A percentile compares a stretch with the other conserved stretches of the same genome.
Evolutionary conservation across 306 rosid species (phyloP).

Genomic region (Medicago lupulina): DNA sequence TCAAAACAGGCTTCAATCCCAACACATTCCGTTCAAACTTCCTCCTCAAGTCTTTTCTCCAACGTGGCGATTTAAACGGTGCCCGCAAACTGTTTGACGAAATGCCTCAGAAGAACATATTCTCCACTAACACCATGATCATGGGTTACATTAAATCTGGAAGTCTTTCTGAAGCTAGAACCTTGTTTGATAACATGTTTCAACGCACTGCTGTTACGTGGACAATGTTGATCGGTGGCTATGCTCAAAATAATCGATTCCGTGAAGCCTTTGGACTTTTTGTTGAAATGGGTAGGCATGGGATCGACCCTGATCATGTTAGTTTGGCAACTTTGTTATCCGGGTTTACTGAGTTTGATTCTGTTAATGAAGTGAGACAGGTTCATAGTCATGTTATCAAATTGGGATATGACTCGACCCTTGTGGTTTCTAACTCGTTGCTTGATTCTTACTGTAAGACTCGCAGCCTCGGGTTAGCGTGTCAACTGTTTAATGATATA

Average conservation of each 20-base stretch:
- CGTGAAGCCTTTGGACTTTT: constrained; percentile 69
- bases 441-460: constrained; percentile 85
- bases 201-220: constrained; percentile 77
- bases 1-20: constrained; percentile 83
- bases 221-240: constrained; percentile 85
- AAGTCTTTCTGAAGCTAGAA: constrained; percentile 62
- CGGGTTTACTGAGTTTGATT: constrained; percentile 62
- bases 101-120: constrained; percentile 72
- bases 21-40: constrained; percentile 69
- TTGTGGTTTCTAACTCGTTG: constrained; percentile 84
- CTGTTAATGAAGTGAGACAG: constrained; percentile 59
- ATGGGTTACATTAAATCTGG: constrained; percentile 70
- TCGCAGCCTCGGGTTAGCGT: constrained; percentile 54
- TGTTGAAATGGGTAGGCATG: constrained; percentile 65
- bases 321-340: constrained; percentile 80
- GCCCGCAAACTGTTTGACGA: constrained; percentile 76
- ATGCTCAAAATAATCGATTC: constrained; percentile 54
- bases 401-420: constrained; percentile 61
- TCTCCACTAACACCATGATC: constrained; percentile 74
- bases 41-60: constrained; percentile 49
- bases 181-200: constrained; percentile 66
- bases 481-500: constrained; percentile 59
- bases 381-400: constrained; percentile 70
- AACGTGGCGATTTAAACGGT: constrained; percentile 54
- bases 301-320: constrained; percentile 64